Evolutionary conservation across 1,284 basidiomycete species (phyloP), one percentile per base, ranked within the genome.

Genomic region (Acaromyces ingoldii): DNA sequence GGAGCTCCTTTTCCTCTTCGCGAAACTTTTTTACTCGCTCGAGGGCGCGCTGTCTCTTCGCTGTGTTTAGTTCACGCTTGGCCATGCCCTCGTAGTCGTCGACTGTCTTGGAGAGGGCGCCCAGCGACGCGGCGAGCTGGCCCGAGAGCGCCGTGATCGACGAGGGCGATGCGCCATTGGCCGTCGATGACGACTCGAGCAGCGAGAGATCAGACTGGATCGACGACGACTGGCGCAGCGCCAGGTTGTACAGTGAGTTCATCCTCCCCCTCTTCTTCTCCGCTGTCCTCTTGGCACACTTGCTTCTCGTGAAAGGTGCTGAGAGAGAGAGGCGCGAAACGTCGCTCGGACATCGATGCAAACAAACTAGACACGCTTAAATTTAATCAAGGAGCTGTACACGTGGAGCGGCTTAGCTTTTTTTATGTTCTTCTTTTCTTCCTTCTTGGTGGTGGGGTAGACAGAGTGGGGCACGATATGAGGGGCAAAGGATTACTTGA

Each of bases 41-140:
- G 17, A 75, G 53, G 1, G 72, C 72, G 36, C 74, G 73, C n/a
- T 73, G 67, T 33, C 72, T 65, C 51, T 75, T 75, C 9, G 63
- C 58, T 22, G 63, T 59, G 38, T 70, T 65, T 11, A 75, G 58
- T 42, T 75, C 72, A 21, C 66, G 61, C 31, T 65, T 67, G 22
- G 72, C 72, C 31, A 75, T 57, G n/a, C 59, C 57, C 49, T 75
- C 71, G 56, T 74, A 75, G 30, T 75, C 72, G 42, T 75, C 72
- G 17, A 74, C 62, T 1, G 72, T 75, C 2, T 66, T 58, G n/a
- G 60, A 54, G 25, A 75, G 60, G 1, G 70, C 65, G 2, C 61
- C 49, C 22, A 75, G 60, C 0, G 70, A 62, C 13, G 71, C 64
- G 2, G 58, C 58, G 31, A 75, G 60, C 22, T 71, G 65, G 1